Conservation (phyloP, 768 basidiomycete genomes). For the Boletus bicolor region DNA sequence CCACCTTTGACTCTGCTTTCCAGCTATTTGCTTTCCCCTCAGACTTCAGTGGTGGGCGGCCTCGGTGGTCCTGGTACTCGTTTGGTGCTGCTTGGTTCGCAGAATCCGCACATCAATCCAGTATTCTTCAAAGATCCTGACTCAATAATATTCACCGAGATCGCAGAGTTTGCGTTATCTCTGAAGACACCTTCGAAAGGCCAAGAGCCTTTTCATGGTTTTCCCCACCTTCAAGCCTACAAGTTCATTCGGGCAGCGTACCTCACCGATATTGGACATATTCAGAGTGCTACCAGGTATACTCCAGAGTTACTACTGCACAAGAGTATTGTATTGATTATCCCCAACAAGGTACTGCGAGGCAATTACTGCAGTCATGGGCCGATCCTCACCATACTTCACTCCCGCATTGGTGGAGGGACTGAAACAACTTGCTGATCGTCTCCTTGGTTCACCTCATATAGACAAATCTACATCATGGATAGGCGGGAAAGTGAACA, state of each 20-base stretch:
- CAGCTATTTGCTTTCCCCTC: conserved; percentile 85
- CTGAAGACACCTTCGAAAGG: conserved; percentile 72
- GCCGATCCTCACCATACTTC: conserved; percentile 62
- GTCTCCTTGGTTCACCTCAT: conserved; percentile 68
- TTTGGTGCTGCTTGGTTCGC: conserved; percentile 70
- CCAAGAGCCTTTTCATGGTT: conserved; percentile 78
- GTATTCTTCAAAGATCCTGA: conserved; percentile 66
- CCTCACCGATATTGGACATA: conserved; percentile 80
- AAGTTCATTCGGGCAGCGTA: conserved; percentile 72
- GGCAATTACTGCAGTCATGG: conserved; percentile 70
- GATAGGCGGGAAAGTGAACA: conserved; percentile 82
- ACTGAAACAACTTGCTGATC: conserved; percentile 74
- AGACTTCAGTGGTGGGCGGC: conserved; percentile 72
- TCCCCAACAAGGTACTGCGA: conserved; percentile 85
- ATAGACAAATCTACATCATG: conserved; percentile 79
- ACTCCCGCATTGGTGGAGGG: conserved; percentile 66
- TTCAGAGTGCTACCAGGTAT: conserved; percentile 73
- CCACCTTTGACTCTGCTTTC: conserved; percentile 5
- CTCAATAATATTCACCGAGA: conserved; percentile 81
- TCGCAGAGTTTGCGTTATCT: conserved; percentile 87
- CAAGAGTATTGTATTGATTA: conserved; percentile 1
- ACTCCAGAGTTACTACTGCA: neutral
- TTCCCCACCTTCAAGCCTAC: conserved; percentile 87
- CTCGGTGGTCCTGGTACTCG: conserved; percentile 64
- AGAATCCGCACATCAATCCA: conserved; percentile 48